These are phyloP conservation scores for Colletotrichum orbiculare DNA, from an alignment of 2,329 filamentous ascomycete species.

Conservation along the genomic window DNA sequence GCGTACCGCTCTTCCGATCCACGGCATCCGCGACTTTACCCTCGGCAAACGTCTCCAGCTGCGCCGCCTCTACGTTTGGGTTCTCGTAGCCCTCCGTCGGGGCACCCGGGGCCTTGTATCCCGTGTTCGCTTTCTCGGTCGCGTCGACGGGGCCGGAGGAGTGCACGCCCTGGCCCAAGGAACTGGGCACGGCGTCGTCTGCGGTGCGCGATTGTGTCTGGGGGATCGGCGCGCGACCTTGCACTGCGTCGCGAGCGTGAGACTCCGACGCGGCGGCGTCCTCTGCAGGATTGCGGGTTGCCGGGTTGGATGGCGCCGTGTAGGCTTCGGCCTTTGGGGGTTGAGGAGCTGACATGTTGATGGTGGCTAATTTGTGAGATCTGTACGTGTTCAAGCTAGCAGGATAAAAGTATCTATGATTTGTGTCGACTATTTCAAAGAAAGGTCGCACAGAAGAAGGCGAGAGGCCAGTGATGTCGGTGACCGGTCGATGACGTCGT, in stretches of 20 bases:
- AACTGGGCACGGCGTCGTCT: slow-evolving; percentile 37
- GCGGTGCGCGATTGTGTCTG: slow-evolving; percentile 9
- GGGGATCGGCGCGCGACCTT: slow-evolving; percentile 30
- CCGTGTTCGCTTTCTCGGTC: slow-evolving; percentile 35
- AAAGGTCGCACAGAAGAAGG: neutral
- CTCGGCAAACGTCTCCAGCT: slow-evolving; percentile 40
- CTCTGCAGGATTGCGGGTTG: slow-evolving; percentile 23
- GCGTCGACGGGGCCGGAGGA: slow-evolving; percentile 38
- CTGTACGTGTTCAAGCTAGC: neutral
- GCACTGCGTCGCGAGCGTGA: slow-evolving; percentile 23
- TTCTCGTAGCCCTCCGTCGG: slow-evolving; percentile 34
- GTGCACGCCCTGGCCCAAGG: slow-evolving; percentile 37
- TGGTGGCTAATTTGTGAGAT: neutral
- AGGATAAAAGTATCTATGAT: neutral
- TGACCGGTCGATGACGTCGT: slow-evolving; percentile 38
- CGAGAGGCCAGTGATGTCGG: slow-evolving; percentile 13
- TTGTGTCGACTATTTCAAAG: neutral
- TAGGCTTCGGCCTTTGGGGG: slow-evolving; percentile 33
- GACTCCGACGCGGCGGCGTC: slow-evolving; percentile 6
- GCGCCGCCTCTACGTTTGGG: slow-evolving; percentile 41
- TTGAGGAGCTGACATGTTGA: slow-evolving; percentile 22
- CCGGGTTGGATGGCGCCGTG: slow-evolving; percentile 20
- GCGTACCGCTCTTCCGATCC: slow-evolving; percentile 40
- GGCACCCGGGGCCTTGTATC: neutral
- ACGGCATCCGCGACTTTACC: slow-evolving; percentile 42